These are phyloP conservation scores for Kodamaea jinghongensis DNA, from an alignment of 805 yeast genomes.

Conservation along the genomic window DNA sequence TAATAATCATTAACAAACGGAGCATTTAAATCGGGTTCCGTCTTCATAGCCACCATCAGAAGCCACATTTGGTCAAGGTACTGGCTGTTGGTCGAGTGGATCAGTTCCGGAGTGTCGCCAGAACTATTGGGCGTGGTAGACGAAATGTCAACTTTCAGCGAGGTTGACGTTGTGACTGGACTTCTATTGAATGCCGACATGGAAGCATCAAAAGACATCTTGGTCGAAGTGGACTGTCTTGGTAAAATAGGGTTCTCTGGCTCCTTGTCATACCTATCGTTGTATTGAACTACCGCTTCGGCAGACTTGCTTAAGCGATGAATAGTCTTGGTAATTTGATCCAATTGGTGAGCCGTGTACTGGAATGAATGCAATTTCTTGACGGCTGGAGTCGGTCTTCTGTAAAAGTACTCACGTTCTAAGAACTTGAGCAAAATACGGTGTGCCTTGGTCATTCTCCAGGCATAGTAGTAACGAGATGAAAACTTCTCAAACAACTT, in stretches of 20 bases:
- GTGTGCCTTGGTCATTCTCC: slow-evolving; percentile 32
- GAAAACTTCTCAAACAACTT: slow-evolving; percentile 11
- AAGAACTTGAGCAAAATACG: slow-evolving; percentile 38
- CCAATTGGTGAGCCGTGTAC: slow-evolving; percentile 12
- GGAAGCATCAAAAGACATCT: neutral
- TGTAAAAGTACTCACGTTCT: slow-evolving; percentile 19
- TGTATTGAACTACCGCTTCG: slow-evolving; percentile 8
- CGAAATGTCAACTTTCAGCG: slow-evolving; percentile 2
- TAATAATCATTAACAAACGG: slow-evolving; percentile 4
- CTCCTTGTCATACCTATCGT: slow-evolving; percentile 8
- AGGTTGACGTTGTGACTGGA: neutral
- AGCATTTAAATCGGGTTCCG: slow-evolving; percentile 2
- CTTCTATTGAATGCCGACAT: too few relatives aligned
- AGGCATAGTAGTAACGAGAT: slow-evolving; percentile 13
- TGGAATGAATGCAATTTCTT: slow-evolving; percentile 12
- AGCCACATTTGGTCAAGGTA: slow-evolving; percentile 14
- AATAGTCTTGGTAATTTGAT: slow-evolving; percentile 9
- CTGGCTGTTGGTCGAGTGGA: slow-evolving; percentile 7
- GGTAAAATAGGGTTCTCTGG: slow-evolving; percentile 7
- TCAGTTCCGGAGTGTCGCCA: slow-evolving; percentile 6
- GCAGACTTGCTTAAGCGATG: slow-evolving; percentile 9
- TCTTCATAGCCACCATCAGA: slow-evolving; percentile 12
- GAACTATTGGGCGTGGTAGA: neutral
- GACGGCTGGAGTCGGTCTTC: slow-evolving; percentile 7
- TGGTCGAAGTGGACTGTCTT: slow-evolving; percentile 1